A percentile compares a stretch with the other conserved stretches of the same genome.
Evolutionary conservation across 2,329 filamentous ascomycete species (phyloP).

Genomic region (Fulvia fulva): DNA sequence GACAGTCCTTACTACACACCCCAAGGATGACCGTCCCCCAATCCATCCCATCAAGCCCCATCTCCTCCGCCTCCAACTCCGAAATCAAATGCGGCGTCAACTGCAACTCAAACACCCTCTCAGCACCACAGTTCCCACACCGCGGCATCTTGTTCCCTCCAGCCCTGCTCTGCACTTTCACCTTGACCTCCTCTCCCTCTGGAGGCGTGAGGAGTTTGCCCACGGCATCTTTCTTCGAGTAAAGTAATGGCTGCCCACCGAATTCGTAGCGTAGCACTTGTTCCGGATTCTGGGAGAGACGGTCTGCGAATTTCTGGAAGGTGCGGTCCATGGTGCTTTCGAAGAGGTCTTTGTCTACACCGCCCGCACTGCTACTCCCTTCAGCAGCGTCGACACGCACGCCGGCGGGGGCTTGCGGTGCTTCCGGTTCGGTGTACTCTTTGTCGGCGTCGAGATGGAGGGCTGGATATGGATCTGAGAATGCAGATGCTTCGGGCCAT

Average conservation of each 20-base stretch:
- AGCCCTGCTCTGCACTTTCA: constrained; percentile 18
- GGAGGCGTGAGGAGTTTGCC: constrained; percentile 57
- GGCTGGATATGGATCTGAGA: constrained; percentile 68
- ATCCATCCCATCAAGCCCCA: constrained; percentile 78
- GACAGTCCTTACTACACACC: constrained; percentile 78
- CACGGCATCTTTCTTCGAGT: constrained; percentile 71
- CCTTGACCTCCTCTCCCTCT: constrained; percentile 21
- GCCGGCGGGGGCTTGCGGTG: constrained; percentile 44
- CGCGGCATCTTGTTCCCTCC: constrained; percentile 57
- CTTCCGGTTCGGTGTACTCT: constrained; percentile 66
- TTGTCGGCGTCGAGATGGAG: constrained; percentile 86
- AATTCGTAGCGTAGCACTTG: constrained; percentile 51
- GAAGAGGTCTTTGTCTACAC: constrained; percentile 46
- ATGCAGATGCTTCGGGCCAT: constrained; percentile 66
- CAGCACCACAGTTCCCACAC: constrained; percentile 70
- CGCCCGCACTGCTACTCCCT: constrained; percentile 26
- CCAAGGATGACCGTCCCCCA: constrained; percentile 92
- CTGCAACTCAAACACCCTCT: constrained; percentile 85
- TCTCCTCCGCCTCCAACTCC: constrained; percentile 74
- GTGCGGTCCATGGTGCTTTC: constrained; percentile 48
- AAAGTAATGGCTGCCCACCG: constrained; percentile 59
- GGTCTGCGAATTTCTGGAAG: constrained; percentile 51
- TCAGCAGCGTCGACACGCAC: constrained; percentile 29
- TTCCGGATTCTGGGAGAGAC: constrained; percentile 48
- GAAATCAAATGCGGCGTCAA: constrained; percentile 85